phyloP scores from a whole-genome alignment of 2,329 filamentous ascomycete species.

The Diaporthe australafricana region DNA sequence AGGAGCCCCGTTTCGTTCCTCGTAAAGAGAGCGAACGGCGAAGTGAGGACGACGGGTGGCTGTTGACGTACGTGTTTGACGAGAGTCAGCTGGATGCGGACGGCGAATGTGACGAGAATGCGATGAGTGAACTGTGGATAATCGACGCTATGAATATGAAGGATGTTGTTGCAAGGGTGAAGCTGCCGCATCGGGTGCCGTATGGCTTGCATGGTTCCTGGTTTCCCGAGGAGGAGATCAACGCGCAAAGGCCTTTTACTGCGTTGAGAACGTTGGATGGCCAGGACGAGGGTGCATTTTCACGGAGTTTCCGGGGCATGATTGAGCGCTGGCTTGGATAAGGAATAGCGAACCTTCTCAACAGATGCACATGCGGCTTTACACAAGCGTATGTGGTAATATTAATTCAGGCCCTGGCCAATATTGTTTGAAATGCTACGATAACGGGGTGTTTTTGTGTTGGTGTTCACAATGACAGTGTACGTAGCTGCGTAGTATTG shows the following conservation, averaged over 20 bases:
- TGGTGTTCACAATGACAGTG: no score
- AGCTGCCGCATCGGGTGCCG: slow-evolving; percentile 74
- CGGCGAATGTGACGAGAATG: slow-evolving; percentile 56
- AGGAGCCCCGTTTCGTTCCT: slow-evolving; percentile 75
- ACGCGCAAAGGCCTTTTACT: slow-evolving; percentile 53
- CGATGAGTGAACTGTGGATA: slow-evolving; percentile 74
- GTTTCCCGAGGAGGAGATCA: slow-evolving; percentile 66
- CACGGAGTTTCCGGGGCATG: slow-evolving; percentile 15
- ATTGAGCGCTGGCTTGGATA: slow-evolving; percentile 32
- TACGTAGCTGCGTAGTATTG: no score
- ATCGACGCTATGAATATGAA: slow-evolving; percentile 73
- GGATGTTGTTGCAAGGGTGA: slow-evolving; percentile 67
- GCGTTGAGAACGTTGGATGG: slow-evolving; percentile 19
- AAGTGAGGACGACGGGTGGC: slow-evolving; percentile 74
- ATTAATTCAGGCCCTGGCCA: background rate
- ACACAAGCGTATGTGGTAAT: background rate
- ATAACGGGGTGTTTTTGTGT: no score
- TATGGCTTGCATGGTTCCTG: slow-evolving; percentile 76
- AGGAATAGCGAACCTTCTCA: background rate
- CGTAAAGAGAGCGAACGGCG: slow-evolving; percentile 45
- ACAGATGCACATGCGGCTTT: background rate
- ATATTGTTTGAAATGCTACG: background rate
- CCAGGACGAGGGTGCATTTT: background rate
- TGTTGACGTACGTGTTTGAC: slow-evolving; percentile 78
- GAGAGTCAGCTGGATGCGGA: slow-evolving; percentile 69